Evolutionary conservation across 148 eudicot species (phyloP), one percentile per base, ranked within the genome.

Genomic region (Persicaria tinctoria): DNA sequence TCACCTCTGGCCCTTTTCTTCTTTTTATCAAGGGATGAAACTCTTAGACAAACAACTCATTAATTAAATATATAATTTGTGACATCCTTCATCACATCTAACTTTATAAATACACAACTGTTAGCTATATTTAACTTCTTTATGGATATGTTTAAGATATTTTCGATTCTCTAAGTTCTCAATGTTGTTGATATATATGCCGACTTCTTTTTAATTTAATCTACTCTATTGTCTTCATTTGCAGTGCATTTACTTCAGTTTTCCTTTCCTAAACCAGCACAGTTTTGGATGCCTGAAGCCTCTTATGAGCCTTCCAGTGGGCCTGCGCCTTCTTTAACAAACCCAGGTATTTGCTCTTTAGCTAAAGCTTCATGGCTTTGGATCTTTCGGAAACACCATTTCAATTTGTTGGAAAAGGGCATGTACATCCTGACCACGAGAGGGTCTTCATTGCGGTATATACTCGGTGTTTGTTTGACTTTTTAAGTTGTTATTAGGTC

Each of bases 241-340:
- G 17, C 18, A 66, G 70, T 66, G 48, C 48, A 44, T 41, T 41
- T 66, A 38, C n/a, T 41, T 10, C 41, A 47, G 17, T 44, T 44
- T 66, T 66, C 48, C 48, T 41, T 66, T 41, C 14, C 70, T 38
- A 66, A n/a, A 41, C 70, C 70, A 66, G 8, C 17, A 41, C 70
- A 13, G 13, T 12, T 66, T 13, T 17, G 46, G 8, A 14, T 66
- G 17, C 70, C 70, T 38, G 70, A 10, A 66, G 48, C 70, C 44
- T 66, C 70, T 66, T 66, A 66, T 32, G 70, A 66, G 48, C 44
- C 74, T 47, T 71, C 74, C 4, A 60, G 76, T 68, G 84, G 79
- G 18, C 90, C 88, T 41, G 79, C 87, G 81, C 89, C 91, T 54
- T 85, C 97, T 84, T 93, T 89, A 6, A 45, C 82, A 32, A 66